Conservation (phyloP, 495 filamentous ascomycete genomes). For the Daldinia loculata region DNA sequence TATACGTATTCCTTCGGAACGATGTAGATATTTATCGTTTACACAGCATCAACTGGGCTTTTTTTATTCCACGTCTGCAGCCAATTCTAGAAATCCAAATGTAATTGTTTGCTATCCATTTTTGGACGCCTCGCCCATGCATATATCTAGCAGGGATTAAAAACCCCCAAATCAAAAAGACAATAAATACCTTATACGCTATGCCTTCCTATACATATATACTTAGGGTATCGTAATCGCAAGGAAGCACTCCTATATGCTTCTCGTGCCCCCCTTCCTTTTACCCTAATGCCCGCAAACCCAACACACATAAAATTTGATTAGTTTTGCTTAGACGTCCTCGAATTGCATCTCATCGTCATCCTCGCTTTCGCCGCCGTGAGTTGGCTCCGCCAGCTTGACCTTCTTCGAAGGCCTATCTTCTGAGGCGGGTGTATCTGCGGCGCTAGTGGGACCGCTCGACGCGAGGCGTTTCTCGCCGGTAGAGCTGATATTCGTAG, state of each 20-base stretch:
- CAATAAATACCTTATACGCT: too few species aligned
- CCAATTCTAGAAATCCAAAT: not conserved
- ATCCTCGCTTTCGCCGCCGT: constrained; percentile 59
- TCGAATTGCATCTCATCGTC: constrained; percentile 72
- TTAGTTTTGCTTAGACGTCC: constrained; percentile 55
- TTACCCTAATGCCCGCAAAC: not conserved
- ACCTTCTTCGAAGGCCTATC: constrained; percentile 62
- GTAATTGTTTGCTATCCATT: constrained; percentile 12
- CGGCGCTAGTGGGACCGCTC: constrained; percentile 49
- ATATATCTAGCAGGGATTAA: not conserved
- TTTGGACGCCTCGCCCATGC: constrained; percentile 25
- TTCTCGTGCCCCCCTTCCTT: not conserved
- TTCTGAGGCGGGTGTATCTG: constrained; percentile 52
- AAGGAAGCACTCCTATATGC: not conserved
- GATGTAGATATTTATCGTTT: constrained; percentile 22
- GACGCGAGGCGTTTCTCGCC: constrained; percentile 45
- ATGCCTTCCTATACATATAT: constrained; percentile 12
- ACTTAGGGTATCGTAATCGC: constrained; percentile 20
- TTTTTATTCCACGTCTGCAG: constrained; percentile 11
- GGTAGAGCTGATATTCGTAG: constrained; percentile 27
- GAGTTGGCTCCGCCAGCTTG: constrained; percentile 60
- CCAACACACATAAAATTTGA: not conserved
- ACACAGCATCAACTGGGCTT: not conserved
- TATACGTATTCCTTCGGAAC: constrained; percentile 18
- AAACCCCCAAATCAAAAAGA: constrained; percentile 2